Conservation (phyloP, 176 grass and related monocot species). For the Cenchrus purpureus region DNA sequence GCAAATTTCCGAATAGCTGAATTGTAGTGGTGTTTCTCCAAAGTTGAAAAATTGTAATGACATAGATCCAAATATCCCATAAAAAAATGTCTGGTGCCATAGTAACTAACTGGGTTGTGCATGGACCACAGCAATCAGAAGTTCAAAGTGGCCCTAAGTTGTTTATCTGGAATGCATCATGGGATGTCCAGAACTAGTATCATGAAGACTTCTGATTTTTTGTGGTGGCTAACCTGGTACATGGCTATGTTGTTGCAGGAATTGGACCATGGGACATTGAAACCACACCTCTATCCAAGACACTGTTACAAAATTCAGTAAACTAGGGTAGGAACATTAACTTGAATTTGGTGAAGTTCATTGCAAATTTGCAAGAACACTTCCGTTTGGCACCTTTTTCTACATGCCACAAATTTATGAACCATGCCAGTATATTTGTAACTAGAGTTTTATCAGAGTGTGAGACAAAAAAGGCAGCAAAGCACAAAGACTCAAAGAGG, state of each 20-base stretch:
- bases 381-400: not conserved
- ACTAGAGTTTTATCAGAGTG: not conserved
- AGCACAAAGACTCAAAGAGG: not conserved
- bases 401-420: not conserved
- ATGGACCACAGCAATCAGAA: not conserved
- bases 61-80: no score
- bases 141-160: not conserved
- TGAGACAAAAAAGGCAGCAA: not conserved
- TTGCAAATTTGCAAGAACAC: not conserved
- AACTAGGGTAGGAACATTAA: not conserved
- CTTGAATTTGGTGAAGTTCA: not conserved
- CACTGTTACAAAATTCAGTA: not conserved
- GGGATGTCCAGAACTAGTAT: not conserved
- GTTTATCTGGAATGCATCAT: not conserved
- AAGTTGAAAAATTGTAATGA: no score
- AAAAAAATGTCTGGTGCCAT: not conserved
- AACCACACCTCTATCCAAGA: not conserved
- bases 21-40: no score
- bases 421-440: not conserved
- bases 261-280: not conserved
- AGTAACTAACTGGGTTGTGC: not conserved
- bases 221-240: not conserved
- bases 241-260: slow-evolving; percentile 26
- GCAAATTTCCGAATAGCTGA: no score
- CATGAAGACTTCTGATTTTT: not conserved